Percentiles rank a stretch among this genome's conserved stretches.
Evolutionary conservation across 225 moss, liverwort and hornwort species (phyloP).

Genomic region (Thuidium tamariscinum): DNA sequence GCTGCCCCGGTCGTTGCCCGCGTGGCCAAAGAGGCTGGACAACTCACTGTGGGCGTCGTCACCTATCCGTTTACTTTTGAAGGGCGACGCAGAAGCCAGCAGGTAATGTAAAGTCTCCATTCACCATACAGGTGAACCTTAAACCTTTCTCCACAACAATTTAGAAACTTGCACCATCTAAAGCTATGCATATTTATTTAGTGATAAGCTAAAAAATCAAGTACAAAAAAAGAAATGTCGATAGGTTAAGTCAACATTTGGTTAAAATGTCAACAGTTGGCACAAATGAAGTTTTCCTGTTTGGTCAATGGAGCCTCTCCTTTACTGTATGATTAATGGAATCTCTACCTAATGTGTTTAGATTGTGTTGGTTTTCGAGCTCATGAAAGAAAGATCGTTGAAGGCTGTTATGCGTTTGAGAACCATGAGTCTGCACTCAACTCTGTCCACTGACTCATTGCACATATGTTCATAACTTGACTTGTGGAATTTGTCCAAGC

Average conservation of each 20-base stretch:
- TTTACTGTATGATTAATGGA: not conserved
- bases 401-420: not conserved
- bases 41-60: constrained; percentile 72
- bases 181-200: not conserved
- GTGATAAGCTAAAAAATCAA: not conserved
- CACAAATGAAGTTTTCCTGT: not conserved
- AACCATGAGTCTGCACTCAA: not conserved
- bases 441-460: not conserved
- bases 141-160: not conserved
- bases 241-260: no score
- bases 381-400: not conserved
- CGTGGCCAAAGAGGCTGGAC: constrained; percentile 65
- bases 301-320: not conserved
- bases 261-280: not conserved
- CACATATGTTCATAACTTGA: not conserved
- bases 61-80: constrained; percentile 83
- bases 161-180: not conserved
- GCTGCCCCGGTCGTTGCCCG: constrained; percentile 77
- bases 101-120: constrained; percentile 1
- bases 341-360: not conserved
- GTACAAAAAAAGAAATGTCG: not conserved
- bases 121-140: not conserved
- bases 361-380: not conserved
- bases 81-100: constrained; percentile 66
- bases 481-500: not conserved